phyloP scores from a whole-genome alignment of 768 basidiomycete species.

The Cyclocybe cylindracea region DNA sequence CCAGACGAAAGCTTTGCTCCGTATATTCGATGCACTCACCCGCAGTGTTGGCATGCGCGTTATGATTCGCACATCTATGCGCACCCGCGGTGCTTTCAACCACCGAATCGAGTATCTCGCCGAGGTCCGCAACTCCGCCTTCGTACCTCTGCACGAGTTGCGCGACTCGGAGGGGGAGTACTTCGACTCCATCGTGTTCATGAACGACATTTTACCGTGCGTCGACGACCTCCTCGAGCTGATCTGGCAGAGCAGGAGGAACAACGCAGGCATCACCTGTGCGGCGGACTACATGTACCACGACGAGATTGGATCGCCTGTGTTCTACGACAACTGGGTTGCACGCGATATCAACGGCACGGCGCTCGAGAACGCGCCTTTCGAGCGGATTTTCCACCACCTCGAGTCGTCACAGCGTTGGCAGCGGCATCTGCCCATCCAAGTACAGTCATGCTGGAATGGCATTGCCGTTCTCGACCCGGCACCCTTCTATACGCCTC shows the following conservation, averaged over 20 bases:
- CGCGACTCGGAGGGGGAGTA: conserved; percentile 90
- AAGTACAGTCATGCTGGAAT: conserved; percentile 99
- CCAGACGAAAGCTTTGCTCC: conserved; percentile 95
- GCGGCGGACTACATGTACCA: conserved; percentile 99
- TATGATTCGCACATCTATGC: conserved; percentile 89
- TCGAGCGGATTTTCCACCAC: conserved; percentile 93
- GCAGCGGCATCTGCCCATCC: conserved; percentile 89
- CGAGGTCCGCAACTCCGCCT: conserved; percentile 98
- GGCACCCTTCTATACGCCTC: conserved; percentile 90
- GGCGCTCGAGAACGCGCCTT: conserved; percentile 96
- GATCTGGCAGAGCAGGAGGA: conserved; percentile 89
- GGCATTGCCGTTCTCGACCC: conserved; percentile 96
- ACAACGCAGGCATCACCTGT: conserved; percentile 98
- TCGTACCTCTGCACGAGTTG: conserved; percentile 93
- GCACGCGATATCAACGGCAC: conserved; percentile 98
- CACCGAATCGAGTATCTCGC: conserved; percentile 99
- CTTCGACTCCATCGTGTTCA: conserved; percentile 96
- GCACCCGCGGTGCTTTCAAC: conserved; percentile 94
- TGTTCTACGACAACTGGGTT: conserved; percentile 99
- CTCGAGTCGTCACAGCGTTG: conserved; percentile 74
- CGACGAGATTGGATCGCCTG: conserved; percentile 88
- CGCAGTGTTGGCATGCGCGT: conserved; percentile 89
- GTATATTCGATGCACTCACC: conserved; percentile 93
- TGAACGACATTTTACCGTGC: conserved; percentile 99
- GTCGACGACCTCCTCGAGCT: conserved; percentile 97